Conservation (phyloP, 2,329 filamentous ascomycete species). For the Fusarium odoratissimum region DNA sequence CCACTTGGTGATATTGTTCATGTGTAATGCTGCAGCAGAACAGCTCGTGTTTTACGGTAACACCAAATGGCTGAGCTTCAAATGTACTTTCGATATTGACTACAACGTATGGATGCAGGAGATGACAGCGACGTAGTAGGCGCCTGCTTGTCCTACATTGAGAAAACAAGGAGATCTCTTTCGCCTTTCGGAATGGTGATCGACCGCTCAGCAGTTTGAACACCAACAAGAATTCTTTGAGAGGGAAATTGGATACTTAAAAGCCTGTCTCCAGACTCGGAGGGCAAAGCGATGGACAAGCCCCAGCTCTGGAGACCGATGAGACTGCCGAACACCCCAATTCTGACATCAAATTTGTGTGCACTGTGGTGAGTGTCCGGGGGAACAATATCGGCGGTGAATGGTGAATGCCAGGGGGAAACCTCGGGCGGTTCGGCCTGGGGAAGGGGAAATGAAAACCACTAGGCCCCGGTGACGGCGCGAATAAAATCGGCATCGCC, state of each 20-base stretch:
- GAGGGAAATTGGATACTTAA: neutral
- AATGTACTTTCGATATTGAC: conserved; percentile 3
- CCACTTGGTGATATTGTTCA: neutral
- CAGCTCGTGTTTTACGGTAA: conserved; percentile 31
- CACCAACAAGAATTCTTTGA: neutral
- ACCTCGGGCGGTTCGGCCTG: conserved; percentile 27
- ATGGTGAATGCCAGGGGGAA: neutral
- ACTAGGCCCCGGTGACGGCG: conserved; percentile 12
- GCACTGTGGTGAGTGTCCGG: conserved; percentile 22
- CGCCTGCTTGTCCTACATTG: conserved; percentile 19
- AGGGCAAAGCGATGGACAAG: conserved; percentile 5
- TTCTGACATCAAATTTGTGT: conserved; percentile 19
- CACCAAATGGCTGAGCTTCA: conserved; percentile 13
- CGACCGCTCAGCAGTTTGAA: neutral
- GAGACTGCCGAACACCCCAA: conserved; percentile 20
- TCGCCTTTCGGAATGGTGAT: neutral
- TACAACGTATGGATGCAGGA: conserved; percentile 11
- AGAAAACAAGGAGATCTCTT: conserved; percentile 1
- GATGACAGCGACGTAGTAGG: conserved; percentile 5
- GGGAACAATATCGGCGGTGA: conserved; percentile 34
- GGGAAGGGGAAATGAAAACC: conserved; percentile 3
- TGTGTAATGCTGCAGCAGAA: neutral
- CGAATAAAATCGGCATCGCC: conserved; percentile 18
- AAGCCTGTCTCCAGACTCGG: neutral
- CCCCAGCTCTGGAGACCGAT: conserved; percentile 19